Evolutionary conservation across 2,329 filamentous ascomycete species (phyloP).

Genomic region (Ophiostoma ulmi): DNA sequence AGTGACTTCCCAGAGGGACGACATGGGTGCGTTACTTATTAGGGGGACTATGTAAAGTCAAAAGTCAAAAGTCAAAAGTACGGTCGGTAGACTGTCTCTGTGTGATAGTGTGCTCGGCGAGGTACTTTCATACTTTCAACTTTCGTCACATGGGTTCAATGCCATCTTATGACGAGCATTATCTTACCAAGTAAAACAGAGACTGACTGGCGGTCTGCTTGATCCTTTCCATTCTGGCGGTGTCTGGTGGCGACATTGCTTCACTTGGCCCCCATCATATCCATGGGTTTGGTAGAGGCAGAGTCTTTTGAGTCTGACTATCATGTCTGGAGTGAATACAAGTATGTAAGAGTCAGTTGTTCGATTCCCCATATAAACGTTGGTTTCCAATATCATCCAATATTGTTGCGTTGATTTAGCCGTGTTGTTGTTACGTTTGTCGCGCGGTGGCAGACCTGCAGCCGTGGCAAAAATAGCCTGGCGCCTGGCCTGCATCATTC

Average conservation of each 20-base stretch:
- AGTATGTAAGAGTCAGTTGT: neutral
- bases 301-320: no score
- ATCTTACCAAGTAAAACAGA: neutral
- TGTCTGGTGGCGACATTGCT: constrained; percentile 18
- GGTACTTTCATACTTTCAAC: neutral
- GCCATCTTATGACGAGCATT: neutral
- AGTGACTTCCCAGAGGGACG: no score
- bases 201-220: neutral
- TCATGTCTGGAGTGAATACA: no score
- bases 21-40: no score
- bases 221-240: constrained; percentile 15
- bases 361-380: neutral
- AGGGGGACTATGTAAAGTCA: no score
- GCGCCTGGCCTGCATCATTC: neutral
- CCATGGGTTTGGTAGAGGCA: neutral
- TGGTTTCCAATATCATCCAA: neutral
- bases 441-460: neutral
- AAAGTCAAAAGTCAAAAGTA: neutral
- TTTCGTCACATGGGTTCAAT: neutral
- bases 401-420: neutral
- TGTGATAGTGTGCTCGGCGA: no score
- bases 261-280: neutral
- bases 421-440: neutral
- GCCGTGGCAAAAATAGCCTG: constrained; percentile 7
- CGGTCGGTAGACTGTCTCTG: neutral